These are phyloP conservation scores for Leishmania mexicana DNA, from an alignment of 208 protist genomes.

Conservation along the genomic window DNA sequence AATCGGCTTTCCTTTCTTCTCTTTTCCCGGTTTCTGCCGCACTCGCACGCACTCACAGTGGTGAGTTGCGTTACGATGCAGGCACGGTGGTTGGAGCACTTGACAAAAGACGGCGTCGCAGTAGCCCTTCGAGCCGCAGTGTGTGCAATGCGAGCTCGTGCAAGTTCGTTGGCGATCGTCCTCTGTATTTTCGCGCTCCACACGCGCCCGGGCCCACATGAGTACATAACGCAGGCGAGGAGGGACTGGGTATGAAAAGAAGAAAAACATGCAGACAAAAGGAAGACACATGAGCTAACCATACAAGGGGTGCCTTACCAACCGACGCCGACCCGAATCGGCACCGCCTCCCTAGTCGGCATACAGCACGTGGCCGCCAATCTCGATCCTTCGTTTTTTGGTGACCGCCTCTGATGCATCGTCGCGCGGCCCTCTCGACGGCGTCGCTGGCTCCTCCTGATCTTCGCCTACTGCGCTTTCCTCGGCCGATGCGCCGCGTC, in stretches of 20 bases:
- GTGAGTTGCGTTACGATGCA: background rate
- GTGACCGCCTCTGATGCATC: slow-evolving; percentile 10
- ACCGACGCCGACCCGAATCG: background rate
- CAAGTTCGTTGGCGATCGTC: background rate
- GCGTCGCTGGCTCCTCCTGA: slow-evolving; percentile 10
- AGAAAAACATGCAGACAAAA: background rate
- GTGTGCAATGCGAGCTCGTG: background rate
- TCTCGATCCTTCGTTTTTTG: slow-evolving; percentile 56
- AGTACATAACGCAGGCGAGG: background rate
- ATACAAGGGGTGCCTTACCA: background rate
- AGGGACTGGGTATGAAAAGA: background rate
- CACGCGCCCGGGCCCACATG: background rate
- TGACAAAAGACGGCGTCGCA: background rate
- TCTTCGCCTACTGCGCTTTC: slow-evolving; percentile 19
- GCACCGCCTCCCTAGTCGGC: slow-evolving; percentile 22
- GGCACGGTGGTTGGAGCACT: background rate
- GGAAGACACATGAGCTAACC: background rate
- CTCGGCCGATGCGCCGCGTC: slow-evolving; percentile 4
- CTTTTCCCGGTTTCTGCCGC: background rate
- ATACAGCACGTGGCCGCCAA: slow-evolving; percentile 68
- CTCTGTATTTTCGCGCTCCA: background rate
- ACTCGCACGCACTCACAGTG: background rate
- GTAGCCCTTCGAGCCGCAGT: too few species aligned
- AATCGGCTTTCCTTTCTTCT: background rate
- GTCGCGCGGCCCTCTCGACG: background rate